These are phyloP conservation scores for grape (Vitis vinifera) DNA, from an alignment of 164 flowering plant species.

Conservation along the genomic window ASM3070453v1 NC_081819.1:12250001-12250500, in stretches of 20 bases:
- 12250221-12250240: slow-evolving; percentile 50
- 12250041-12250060: background rate
- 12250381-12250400: background rate
- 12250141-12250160: slow-evolving; percentile 45
- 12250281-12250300: slow-evolving; percentile 44
- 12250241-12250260: slow-evolving; percentile 39
- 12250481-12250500: slow-evolving; percentile 30
- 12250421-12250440: background rate
- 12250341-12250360: background rate
- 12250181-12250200: slow-evolving; percentile 53
- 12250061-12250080: background rate
- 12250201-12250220: slow-evolving; percentile 55
- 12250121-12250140: slow-evolving; percentile 34
- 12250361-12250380: too few relatives aligned
- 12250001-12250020: slow-evolving; percentile 2
- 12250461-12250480: background rate
- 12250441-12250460: too few relatives aligned
- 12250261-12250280: slow-evolving; percentile 43
- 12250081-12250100: slow-evolving; percentile 38
- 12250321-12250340: too few relatives aligned
- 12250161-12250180: slow-evolving; percentile 74
- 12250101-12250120: slow-evolving; percentile 38
- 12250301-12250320: background rate
- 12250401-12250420: background rate
- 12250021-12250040: background rate